phyloP scores from a whole-genome alignment of 805 yeast genomes.

The Zygosaccharomyces lentus region DNA sequence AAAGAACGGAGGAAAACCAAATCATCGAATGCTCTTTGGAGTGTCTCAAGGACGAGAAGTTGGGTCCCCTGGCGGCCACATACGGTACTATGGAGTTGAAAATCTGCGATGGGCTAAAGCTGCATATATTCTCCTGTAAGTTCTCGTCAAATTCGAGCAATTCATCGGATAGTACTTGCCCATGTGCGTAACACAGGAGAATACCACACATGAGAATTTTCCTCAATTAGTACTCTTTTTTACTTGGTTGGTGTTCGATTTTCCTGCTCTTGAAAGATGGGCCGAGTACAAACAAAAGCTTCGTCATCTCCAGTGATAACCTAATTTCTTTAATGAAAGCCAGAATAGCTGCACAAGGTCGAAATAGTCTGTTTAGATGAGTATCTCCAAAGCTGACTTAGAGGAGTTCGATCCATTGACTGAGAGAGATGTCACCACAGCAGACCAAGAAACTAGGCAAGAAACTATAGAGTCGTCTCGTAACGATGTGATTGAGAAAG shows the following conservation, averaged over 20 bases:
- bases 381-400: background rate
- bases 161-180: slow-evolving; percentile 6
- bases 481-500: background rate
- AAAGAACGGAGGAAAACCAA: slow-evolving; percentile 68
- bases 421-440: background rate
- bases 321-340: background rate
- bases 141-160: slow-evolving; percentile 20
- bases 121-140: background rate
- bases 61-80: slow-evolving; percentile 62
- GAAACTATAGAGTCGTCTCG: background rate
- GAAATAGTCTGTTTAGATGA: background rate
- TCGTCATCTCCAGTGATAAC: background rate
- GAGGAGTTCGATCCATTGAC: slow-evolving; percentile 9
- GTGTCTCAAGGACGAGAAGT: slow-evolving; percentile 39
- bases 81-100: slow-evolving; percentile 41
- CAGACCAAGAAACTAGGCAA: slow-evolving; percentile 4
- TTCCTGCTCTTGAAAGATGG: too few relatives aligned
- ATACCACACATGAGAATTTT: slow-evolving; percentile 52
- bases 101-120: slow-evolving; percentile 7
- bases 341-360: background rate
- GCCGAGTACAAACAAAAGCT: background rate
- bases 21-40: slow-evolving; percentile 15
- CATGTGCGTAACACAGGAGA: slow-evolving; percentile 34
- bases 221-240: background rate
- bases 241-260: background rate